Base-by-base conservation (phyloP, 2,329 filamentous ascomycete genomes). In the Talaromyces islandicus region DNA sequence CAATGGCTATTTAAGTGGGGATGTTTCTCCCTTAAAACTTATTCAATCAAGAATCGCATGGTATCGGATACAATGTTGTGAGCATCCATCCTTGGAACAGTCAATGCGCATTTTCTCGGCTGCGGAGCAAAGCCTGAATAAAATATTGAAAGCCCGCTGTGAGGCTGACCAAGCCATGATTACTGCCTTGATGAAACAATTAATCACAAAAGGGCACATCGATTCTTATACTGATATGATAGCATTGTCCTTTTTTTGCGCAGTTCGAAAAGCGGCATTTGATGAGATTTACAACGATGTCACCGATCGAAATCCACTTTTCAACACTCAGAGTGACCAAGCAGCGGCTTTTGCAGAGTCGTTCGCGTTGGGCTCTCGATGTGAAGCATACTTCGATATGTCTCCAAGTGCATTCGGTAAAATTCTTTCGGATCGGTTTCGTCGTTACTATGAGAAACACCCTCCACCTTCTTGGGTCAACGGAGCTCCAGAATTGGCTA, bases 211-310 rank as follows among this genome's bases (percentile, higher is more conserved):
- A 29, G 67, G 67, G 11, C 62, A 66, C 4, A 69, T 81, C n/a
- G 77, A 82, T 64, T 66, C 78, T 17, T 76, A 78, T 60, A 74
- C 79, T 0, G 84, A 87, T 64, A 77, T 87, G 6, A 75, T 86
- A 57, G 78, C 80, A 0, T 77, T 87, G 38, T 77, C 82, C 1
- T 76, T 85, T 57, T 86, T 87, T 67, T 85, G 81, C 60, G 79
- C 82, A 0, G 77, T 84, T 29, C 76, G 83, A 25, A 83, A 81
- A 65, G 75, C 78, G 6, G 84, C 81, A 0, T 81, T 87, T 50
- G 83, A 87, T 61, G 84, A 88, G 61, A 82, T 87, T 0, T 87
- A 86, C 65, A 74, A 84, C 12, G 85, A 87, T 68, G 82, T 85
- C 1, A 84, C 82, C 0, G 85, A 87, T 66, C 77, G 84, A 7